Evolutionary conservation across 345 rosid genomes (phyloP), one percentile per base, ranked within the genome.

Genomic region (Salix caprea): DNA sequence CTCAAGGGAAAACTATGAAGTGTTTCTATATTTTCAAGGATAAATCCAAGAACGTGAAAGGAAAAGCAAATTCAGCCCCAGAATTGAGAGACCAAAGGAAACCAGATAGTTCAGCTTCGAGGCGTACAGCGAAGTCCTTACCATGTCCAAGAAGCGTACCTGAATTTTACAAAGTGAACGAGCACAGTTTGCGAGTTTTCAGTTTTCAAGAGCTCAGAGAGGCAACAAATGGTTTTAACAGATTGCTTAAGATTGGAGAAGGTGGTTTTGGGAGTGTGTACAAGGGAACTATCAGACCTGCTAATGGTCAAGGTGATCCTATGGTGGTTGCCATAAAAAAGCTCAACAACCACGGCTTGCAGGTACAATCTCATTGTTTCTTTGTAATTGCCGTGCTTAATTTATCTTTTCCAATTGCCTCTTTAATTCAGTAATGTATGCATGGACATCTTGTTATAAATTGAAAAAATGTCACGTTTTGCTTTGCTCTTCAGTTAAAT

Each of bases 211-310:
- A 95, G 87, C 90, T 95, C 16, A 86, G 76, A 72, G 87, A 91
- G 32, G 93, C 98, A 54, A 92, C 98, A 0, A 69, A 82, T 83
- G 90, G 90, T 6, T 93, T 96, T 84, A 88, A 52, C 78, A 87
- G 90, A 81, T 24, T 79, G 82, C 65, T 91, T 15, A 91, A 91
- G 91, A 81, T 96, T 19, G 99, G 99, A 28, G 92, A 96, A 86
- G 99, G 99, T 67, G 99, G 98, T 19, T 96, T 96, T 89, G 99
- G 99, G 78, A 86, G 90, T 76, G 98, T 96, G n/a, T 96, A 91
- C 69, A 90, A 88, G 75, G 98, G 98, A 65, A 84, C 88, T 5
- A 70, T 96, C 74, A 37, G 14, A 56, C 87, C 92, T 58, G 71
- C 32, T 6, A 50, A 62, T 66, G 86, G 82, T 14, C 77, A 40